Evolutionary conservation across 345 rosid species (phyloP), one percentile per base, ranked within the genome.

Genomic region (Nasturtium officinale): DNA sequence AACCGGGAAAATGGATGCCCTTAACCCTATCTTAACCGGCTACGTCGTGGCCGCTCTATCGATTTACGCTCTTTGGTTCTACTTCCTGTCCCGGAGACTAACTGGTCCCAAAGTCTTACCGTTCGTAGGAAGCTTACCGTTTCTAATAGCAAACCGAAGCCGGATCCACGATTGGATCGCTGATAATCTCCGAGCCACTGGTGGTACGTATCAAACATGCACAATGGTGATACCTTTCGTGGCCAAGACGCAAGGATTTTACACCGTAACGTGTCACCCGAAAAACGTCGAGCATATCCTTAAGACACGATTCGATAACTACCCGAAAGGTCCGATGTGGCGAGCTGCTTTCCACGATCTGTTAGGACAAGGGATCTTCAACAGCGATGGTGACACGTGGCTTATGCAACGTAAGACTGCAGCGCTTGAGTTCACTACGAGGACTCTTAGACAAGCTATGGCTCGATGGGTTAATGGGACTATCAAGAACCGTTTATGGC

Each of bases 361-460:
- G 12, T 70, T 93, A 17, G 98, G 96, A 33, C 87, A 90, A 47
- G 97, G 98, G 51, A 93, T 93, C 67, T 93, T 93, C 74, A 90
- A 90, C 69, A 86, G 89, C 65, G 98, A 93, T 26, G 98, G 98
- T 7, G 97, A 93, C 15, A 89, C 93, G 1, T 93, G 98, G 98
- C 89, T 90, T 5, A 86, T 90, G 26, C 98, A 92, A 66, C 86
- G 98, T 13, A 92, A 92, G 72, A 88, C 93, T 0, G 98, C 96
- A 1, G 97, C 97, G 9, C 86, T 90, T 3, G 98, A 93, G 86
- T 93, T 93, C 78, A 90, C 98, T 0, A 90, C 98, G 0, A 66
- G 96, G 69, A 89, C 97, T 21, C 69, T 93, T 43, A 79, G 97
- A 72, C 98, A 89, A 76, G 98, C 98, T 53, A 93, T 93, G 98